Percentiles rank a stretch among this genome's conserved stretches.
Conservation (phyloP, 1,284 basidiomycete species). For the Tremellales sp. region DNA sequence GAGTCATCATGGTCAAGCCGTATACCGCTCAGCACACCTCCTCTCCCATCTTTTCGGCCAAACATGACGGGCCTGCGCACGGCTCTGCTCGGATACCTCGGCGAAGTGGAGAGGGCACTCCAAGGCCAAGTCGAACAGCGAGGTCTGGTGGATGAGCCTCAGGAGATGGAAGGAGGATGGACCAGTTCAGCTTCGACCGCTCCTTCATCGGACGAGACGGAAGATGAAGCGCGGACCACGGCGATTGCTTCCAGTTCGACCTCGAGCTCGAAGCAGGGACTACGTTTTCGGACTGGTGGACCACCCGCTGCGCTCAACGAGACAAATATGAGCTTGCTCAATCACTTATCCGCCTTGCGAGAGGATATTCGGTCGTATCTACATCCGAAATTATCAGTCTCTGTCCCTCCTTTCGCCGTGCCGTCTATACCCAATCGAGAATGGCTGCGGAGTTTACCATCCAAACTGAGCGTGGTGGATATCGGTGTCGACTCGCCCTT, state of each 20-base stretch:
- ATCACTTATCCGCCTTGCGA: constrained; percentile 35
- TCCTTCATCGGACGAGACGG: neutral
- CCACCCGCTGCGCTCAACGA: neutral
- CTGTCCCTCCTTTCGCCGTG: constrained; percentile 3
- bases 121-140: constrained; percentile 22
- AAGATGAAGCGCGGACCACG: neutral
- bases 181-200: neutral
- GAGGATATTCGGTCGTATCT: constrained; percentile 40
- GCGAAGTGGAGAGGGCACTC: constrained; percentile 43
- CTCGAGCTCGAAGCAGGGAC: neutral
- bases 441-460: constrained; percentile 36
- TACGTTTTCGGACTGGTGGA: neutral
- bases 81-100: constrained; percentile 44
- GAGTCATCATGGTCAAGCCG: neutral
- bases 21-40: neutral
- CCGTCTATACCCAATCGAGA: constrained; percentile 19
- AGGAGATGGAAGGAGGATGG: neutral
- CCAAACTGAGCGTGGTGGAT: constrained; percentile 30
- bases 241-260: neutral
- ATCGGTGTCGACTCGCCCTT: constrained; percentile 11
- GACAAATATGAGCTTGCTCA: constrained; percentile 22
- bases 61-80: constrained; percentile 33
- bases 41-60: constrained; percentile 12
- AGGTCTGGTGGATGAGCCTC: constrained; percentile 1
- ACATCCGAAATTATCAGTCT: constrained; percentile 9